Conservation (phyloP, 192 early-diverging fungal species). For the Backusella tuberculispora region DNA sequence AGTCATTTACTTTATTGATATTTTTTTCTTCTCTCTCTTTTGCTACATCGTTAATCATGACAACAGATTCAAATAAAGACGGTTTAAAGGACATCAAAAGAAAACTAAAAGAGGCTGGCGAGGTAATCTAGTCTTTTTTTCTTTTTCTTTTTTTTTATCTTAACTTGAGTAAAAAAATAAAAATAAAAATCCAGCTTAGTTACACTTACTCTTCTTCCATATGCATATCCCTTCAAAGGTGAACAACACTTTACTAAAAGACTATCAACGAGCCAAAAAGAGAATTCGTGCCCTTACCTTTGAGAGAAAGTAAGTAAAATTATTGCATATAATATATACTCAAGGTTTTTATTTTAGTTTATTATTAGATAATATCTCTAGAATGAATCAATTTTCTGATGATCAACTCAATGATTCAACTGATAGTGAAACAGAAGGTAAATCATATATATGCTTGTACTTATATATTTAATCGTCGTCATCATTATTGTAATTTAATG, state of each 20-base stretch:
- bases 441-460: background rate
- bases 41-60: slow-evolving; percentile 2
- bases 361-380: background rate
- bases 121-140: background rate
- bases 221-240: background rate
- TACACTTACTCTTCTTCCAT: background rate
- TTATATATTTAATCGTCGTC: background rate
- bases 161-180: slow-evolving; percentile 21
- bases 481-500: background rate
- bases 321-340: background rate
- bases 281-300: slow-evolving; percentile 19
- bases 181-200: slow-evolving; percentile 32
- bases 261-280: slow-evolving; percentile 22
- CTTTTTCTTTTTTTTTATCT: background rate
- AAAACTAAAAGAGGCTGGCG: background rate
- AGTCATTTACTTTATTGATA: background rate
- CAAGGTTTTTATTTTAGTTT: background rate
- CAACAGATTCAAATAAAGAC: background rate
- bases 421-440: slow-evolving; percentile 10
- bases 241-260: slow-evolving; percentile 20
- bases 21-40: background rate
- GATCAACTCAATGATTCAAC: background rate
- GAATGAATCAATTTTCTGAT: slow-evolving; percentile 3
- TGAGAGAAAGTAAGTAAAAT: slow-evolving; percentile 29
- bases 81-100: background rate